Evolutionary conservation across 768 basidiomycete species (phyloP).

Genomic region (Boletus patriciae): DNA sequence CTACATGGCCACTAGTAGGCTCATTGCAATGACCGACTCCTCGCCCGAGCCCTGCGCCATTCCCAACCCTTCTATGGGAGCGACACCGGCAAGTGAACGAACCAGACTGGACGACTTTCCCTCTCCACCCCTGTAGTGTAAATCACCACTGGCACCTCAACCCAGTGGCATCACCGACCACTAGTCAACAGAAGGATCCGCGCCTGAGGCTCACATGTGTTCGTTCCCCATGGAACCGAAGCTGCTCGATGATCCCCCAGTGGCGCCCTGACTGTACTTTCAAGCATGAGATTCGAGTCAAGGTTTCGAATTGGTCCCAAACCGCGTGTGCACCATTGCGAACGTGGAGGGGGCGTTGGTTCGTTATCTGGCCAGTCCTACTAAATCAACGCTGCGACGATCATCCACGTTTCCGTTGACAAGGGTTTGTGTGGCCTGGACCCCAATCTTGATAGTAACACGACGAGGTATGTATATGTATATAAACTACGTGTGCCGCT

Average conservation of each 20-base stretch:
- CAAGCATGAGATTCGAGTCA: background rate
- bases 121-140: too few species aligned
- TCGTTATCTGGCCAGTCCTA: background rate
- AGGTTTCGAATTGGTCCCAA: background rate
- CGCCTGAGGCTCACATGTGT: constrained; percentile 22
- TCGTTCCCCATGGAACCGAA: constrained; percentile 7
- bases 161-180: background rate
- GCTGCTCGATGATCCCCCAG: too few species aligned
- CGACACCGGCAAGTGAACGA: background rate
- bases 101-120: background rate
- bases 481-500: constrained; percentile 16
- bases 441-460: background rate
- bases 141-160: background rate
- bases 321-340: background rate
- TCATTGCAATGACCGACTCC: too few species aligned
- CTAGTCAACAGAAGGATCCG: too few species aligned
- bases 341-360: background rate
- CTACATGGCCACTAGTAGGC: too few species aligned
- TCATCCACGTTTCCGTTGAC: constrained; percentile 45
- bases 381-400: constrained; percentile 6
- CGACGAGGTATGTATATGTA: background rate
- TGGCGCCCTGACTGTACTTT: too few species aligned
- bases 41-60: too few species aligned
- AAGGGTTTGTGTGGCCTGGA: constrained; percentile 16
- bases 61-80: too few species aligned